Conservation (phyloP, 345 rosid genomes). For the Camelina sativa region DNA sequence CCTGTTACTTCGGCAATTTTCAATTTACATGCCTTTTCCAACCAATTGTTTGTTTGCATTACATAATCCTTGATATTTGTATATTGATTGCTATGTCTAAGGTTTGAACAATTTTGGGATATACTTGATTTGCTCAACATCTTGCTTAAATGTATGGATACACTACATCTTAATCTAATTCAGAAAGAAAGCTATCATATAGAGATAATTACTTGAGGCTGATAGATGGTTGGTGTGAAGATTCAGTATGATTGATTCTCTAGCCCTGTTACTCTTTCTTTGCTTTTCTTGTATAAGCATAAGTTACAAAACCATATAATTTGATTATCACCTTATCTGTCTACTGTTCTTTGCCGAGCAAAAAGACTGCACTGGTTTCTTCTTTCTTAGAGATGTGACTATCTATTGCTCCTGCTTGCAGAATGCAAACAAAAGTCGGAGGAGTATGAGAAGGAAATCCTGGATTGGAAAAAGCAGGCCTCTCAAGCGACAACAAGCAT, state of each 20-base stretch:
- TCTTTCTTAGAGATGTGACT: slow-evolving; percentile 34
- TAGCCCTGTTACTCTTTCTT: slow-evolving; percentile 21
- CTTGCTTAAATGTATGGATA: slow-evolving; percentile 7
- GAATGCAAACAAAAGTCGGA: slow-evolving; percentile 91
- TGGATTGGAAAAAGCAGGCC: slow-evolving; percentile 85
- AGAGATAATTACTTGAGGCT: slow-evolving; percentile 1
- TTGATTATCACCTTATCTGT: slow-evolving; percentile 20
- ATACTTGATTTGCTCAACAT: slow-evolving; percentile 8
- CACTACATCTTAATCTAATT: slow-evolving; percentile 10
- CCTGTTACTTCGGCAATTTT: slow-evolving; percentile 13
- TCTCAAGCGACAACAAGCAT: slow-evolving; percentile 80
- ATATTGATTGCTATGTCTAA: slow-evolving; percentile 21
- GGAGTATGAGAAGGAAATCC: slow-evolving; percentile 86
- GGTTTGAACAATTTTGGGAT: slow-evolving; percentile 26
- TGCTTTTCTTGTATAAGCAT: slow-evolving; percentile 21
- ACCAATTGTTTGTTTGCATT: slow-evolving; percentile 14
- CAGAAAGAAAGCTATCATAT: slow-evolving; percentile 16
- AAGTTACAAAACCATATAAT: slow-evolving; percentile 16
- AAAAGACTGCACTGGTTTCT: slow-evolving; percentile 14
- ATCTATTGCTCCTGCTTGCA: slow-evolving; percentile 44
- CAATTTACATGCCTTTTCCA: slow-evolving; percentile 2
- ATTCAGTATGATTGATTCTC: slow-evolving; percentile 24
- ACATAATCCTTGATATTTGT: slow-evolving; percentile 19
- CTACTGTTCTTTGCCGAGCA: slow-evolving; percentile 31
- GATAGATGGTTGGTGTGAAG: slow-evolving; percentile 13